Base-by-base conservation (phyloP, 768 basidiomycete species). In the Mycena haematopus region DNA sequence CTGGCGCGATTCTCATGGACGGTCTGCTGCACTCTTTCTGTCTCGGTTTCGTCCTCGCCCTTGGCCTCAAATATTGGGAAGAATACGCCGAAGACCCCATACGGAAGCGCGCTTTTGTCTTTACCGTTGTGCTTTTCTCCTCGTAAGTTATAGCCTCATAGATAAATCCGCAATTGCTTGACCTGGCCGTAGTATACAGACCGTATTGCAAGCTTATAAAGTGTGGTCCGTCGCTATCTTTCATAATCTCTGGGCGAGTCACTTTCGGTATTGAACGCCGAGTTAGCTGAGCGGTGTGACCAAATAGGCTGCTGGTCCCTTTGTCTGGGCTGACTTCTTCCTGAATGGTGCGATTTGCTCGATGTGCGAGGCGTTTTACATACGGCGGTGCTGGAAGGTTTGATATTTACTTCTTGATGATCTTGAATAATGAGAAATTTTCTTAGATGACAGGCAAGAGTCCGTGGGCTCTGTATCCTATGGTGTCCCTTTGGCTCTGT, bases 321-420 rank as follows among this genome's bases (percentile, higher is more conserved):
- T 84, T 21, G 74, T 79, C 61, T 82, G 79, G 78, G 72, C 77
- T 0, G 82, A 83, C 52, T 65, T 84, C 36, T 79, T 84, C 57
- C 53, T 84, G 36, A 84, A 84, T 64, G 82, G 82, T 3, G 67
- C 79, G 10, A 78, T 85, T 38, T 80, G 78, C 65, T 72, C 77
- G 56, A 52, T 82, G 36, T 84, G 83, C 66, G 79, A 85, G 68
- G 70, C 75, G 3, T 85, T 81, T 62, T 82, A 82, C 46, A 79
- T 85, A 27, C 72, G 78, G 36, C 73, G 80, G 56, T 84, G 84
- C 59, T 86, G 83, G 81, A 82, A 81, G 77, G 85, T 81, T 50
- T 17, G 74, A n/a, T n/a, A n/a, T 36, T 14, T 15, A 9, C 6
- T 31, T 24, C n/a, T 25, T 54, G 25, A n/a, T 8, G 21, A 0